Conservation (phyloP, 768 basidiomycete species). For the Clitopilus hobsonii region DNA sequence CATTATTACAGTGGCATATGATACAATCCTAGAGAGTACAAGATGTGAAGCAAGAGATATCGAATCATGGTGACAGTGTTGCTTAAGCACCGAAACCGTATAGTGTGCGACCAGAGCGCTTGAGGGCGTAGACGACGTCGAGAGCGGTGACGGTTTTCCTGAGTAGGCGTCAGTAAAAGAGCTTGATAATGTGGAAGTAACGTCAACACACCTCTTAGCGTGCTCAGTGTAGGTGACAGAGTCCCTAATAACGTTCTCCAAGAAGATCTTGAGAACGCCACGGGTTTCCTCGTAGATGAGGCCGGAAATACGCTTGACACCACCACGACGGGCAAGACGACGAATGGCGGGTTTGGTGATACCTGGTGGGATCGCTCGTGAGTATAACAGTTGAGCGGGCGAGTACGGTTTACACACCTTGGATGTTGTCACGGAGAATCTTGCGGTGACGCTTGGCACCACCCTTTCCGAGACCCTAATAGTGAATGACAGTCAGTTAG, state of each 20-base stretch:
- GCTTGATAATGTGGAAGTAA: neutral
- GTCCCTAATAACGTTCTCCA: conserved; percentile 85
- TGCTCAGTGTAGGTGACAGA: conserved; percentile 93
- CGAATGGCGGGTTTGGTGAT: conserved; percentile 81
- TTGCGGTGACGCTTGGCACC: conserved; percentile 83
- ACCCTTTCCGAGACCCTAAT: conserved; percentile 79
- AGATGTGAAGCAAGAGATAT: conserved; percentile 15
- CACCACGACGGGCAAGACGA: conserved; percentile 87
- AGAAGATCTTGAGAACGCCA: conserved; percentile 86
- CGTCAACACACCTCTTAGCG: conserved; percentile 56
- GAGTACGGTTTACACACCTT: conserved; percentile 31
- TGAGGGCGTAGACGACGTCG: conserved; percentile 76
- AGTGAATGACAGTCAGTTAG: neutral
- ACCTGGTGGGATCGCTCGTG: conserved; percentile 29
- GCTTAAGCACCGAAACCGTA: conserved; percentile 73
- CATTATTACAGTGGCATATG: neutral
- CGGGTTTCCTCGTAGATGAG: conserved; percentile 91
- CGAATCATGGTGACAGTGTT: conserved; percentile 4
- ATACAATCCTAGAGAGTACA: neutral
- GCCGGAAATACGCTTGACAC: conserved; percentile 88
- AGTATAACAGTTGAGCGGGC: neutral
- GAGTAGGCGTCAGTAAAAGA: neutral
- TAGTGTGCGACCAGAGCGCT: conserved; percentile 69
- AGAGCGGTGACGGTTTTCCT: conserved; percentile 78
- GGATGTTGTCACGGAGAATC: conserved; percentile 74